These are phyloP conservation scores for Dothiorella sarmentorum DNA, from an alignment of 2,329 filamentous ascomycete species.

Conservation along the genomic window DNA sequence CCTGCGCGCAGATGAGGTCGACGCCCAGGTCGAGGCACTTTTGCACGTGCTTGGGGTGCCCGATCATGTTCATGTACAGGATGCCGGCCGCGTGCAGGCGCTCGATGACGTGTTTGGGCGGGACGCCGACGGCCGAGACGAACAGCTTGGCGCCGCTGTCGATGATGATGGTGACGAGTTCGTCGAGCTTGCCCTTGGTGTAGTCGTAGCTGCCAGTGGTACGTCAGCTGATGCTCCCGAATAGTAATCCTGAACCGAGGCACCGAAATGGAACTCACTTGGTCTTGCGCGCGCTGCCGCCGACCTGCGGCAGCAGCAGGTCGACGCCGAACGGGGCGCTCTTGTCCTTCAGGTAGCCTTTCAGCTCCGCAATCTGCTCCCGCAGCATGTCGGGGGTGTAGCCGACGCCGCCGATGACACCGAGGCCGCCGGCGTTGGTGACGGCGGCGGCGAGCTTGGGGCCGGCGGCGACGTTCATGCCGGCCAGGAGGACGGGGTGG, in stretches of 20 bases:
- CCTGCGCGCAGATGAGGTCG: constrained; percentile 97
- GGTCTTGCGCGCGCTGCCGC: constrained; percentile 90
- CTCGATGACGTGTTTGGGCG: constrained; percentile 84
- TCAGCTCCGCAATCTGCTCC: constrained; percentile 93
- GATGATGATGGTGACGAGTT: constrained; percentile 89
- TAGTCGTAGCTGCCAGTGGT: constrained; percentile 78
- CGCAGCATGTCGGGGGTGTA: constrained; percentile 97
- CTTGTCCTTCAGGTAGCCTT: constrained; percentile 83
- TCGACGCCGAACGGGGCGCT: constrained; percentile 94
- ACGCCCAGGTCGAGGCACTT: constrained; percentile 87
- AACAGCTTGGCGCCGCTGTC: constrained; percentile 88
- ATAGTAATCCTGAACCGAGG: not conserved
- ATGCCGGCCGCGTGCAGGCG: constrained; percentile 82
- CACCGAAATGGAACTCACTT: constrained; percentile 57
- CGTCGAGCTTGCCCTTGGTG: constrained; percentile 95
- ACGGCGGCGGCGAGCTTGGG: constrained; percentile 95
- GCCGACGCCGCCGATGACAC: constrained; percentile 91
- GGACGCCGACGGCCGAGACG: constrained; percentile 93
- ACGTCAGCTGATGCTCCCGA: constrained; percentile 1
- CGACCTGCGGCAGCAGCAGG: constrained; percentile 88
- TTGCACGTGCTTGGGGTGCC: constrained; percentile 97
- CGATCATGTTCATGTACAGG: constrained; percentile 99
- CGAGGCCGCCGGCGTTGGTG: constrained; percentile 92
- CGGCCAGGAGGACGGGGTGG: constrained; percentile 90
- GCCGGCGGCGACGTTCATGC: constrained; percentile 98